Conservation (phyloP, 768 basidiomycete genomes). For the Xerocomellus intermedius region DNA sequence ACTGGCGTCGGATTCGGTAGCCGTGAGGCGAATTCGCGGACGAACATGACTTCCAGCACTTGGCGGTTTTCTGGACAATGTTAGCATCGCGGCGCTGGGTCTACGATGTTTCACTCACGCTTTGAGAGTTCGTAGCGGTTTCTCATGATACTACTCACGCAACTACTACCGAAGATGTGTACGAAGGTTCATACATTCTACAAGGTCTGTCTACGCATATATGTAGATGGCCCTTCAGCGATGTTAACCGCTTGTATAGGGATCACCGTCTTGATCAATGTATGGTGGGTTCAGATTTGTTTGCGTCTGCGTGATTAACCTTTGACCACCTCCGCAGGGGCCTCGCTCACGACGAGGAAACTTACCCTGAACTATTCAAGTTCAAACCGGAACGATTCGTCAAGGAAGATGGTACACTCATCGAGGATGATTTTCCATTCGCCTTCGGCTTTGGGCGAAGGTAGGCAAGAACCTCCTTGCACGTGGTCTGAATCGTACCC, state of each 20-base stretch:
- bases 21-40: constrained; percentile 34
- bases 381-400: constrained; percentile 44
- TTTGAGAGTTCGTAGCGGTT: constrained; percentile 29
- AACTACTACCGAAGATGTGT: constrained; percentile 20
- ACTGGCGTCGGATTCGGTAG: constrained; percentile 28
- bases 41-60: constrained; percentile 39
- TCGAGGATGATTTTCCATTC: constrained; percentile 2
- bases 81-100: neutral
- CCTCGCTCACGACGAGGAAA: constrained; percentile 37
- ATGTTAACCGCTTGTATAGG: constrained; percentile 9
- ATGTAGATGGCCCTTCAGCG: neutral
- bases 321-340: constrained; percentile 29
- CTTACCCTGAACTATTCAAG: constrained; percentile 39
- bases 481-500: constrained; percentile 9
- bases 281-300: constrained; percentile 16
- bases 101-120: constrained; percentile 11
- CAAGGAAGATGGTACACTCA: constrained; percentile 15
- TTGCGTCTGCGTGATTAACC: neutral
- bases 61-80: neutral
- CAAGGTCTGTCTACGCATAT: constrained; percentile 16
- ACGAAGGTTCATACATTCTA: constrained; percentile 25
- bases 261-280: constrained; percentile 20
- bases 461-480: constrained; percentile 2
- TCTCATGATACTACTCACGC: constrained; percentile 25
- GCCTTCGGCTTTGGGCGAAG: constrained; percentile 29